A percentile compares a stretch with the other conserved stretches of the same genome.
Conservation (phyloP, 441 rosid genomes). For the Corymbia calophylla region DNA sequence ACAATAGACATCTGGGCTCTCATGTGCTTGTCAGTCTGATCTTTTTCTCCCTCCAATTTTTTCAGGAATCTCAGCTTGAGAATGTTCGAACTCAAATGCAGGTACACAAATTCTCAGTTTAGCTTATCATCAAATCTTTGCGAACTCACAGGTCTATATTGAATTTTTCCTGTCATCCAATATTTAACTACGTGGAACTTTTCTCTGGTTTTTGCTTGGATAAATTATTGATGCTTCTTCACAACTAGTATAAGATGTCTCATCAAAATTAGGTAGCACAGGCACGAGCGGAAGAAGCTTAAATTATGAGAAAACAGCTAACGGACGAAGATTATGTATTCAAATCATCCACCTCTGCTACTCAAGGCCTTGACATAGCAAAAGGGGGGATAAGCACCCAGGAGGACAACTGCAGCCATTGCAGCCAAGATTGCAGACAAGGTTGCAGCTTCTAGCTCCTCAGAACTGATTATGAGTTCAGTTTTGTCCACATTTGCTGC, state of each 20-base stretch:
- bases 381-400: conserved; percentile 40
- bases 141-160: too few relatives aligned
- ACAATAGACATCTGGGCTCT: not conserved
- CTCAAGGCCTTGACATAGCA: conserved; percentile 2
- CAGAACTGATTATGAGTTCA: conserved; percentile 88
- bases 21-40: not conserved
- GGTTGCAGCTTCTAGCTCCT: conserved; percentile 77
- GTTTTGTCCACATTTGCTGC: conserved; percentile 93
- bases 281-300: conserved; percentile 59
- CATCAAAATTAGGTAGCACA: conserved; percentile 44
- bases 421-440: conserved; percentile 93
- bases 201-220: not conserved
- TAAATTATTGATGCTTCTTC: not conserved
- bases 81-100: conserved; percentile 75
- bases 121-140: too few relatives aligned
- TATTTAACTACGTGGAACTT: not conserved
- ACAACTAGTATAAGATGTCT: too few relatives aligned
- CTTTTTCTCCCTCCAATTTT: conserved; percentile 2
- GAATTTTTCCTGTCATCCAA: not conserved
- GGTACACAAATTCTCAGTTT: conserved; percentile 24
- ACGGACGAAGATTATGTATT: conserved; percentile 33
- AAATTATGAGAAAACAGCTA: conserved; percentile 43
- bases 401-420: conserved; percentile 70
- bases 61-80: conserved; percentile 76
- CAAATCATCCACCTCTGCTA: conserved; percentile 18